phyloP scores from a whole-genome alignment of 2,329 filamentous ascomycete species.

The Myotisia sp. region DNA sequence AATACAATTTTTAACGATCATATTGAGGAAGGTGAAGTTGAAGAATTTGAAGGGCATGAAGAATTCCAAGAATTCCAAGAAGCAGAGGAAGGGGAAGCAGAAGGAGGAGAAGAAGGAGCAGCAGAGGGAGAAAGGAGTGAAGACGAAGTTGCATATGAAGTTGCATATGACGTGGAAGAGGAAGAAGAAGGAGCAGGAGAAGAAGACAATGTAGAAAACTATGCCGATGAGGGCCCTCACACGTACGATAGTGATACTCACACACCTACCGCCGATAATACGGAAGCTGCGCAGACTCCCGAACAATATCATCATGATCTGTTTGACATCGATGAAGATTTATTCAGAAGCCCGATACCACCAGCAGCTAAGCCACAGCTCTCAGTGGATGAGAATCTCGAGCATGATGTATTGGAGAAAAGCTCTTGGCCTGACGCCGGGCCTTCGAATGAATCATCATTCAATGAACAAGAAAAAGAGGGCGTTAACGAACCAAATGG shows the following conservation, averaged over 20 bases:
- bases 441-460: slow-evolving; percentile 2
- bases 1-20: slow-evolving; percentile 1
- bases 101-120: slow-evolving; percentile 24
- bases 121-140: slow-evolving; percentile 9
- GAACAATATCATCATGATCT: slow-evolving; percentile 18
- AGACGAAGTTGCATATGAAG: slow-evolving; percentile 9
- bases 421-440: slow-evolving; percentile 2
- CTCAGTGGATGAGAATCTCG: neutral
- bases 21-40: slow-evolving; percentile 5
- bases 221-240: too few relatives aligned
- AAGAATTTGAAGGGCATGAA: neutral
- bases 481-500: slow-evolving; percentile 1
- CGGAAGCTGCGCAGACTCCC: slow-evolving; percentile 3
- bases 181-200: neutral
- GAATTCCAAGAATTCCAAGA: too few relatives aligned
- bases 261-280: too few relatives aligned
- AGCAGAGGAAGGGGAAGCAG: slow-evolving; percentile 9
- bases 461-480: neutral
- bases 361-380: slow-evolving; percentile 9
- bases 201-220: neutral
- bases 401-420: slow-evolving; percentile 8
- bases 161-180: neutral
- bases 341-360: slow-evolving; percentile 17
- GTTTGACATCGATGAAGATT: slow-evolving; percentile 21
- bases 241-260: too few relatives aligned